Conservation (phyloP, 2,329 filamentous ascomycete genomes). For the Xylariomycetidae sp. region DNA sequence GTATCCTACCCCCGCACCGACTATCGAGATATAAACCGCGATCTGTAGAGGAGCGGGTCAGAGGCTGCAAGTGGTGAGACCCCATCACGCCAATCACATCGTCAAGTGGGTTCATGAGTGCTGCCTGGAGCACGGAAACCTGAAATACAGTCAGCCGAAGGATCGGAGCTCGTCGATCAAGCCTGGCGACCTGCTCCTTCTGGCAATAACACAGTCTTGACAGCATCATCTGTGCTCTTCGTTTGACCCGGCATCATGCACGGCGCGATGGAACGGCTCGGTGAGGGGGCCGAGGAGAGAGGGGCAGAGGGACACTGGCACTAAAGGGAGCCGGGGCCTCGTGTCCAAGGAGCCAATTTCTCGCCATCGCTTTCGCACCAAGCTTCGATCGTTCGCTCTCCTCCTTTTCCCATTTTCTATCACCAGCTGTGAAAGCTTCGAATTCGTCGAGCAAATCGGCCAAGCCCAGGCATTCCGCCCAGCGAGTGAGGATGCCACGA, state of each 20-base stretch:
- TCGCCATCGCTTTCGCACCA: no score
- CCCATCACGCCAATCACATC: not conserved
- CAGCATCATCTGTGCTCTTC: not conserved
- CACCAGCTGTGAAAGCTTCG: no score
- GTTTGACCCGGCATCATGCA: not conserved
- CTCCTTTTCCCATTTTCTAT: no score
- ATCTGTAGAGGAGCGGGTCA: not conserved
- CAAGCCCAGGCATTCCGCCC: no score
- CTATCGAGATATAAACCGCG: no score
- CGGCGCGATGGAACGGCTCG: not conserved
- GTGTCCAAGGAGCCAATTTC: no score
- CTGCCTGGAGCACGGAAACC: not conserved
- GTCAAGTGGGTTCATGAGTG: not conserved
- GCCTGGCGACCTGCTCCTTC: not conserved
- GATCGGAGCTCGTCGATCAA: not conserved
- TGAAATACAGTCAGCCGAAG: not conserved
- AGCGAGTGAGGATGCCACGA: not conserved
- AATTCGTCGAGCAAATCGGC: no score
- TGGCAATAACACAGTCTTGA: not conserved
- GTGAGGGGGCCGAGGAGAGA: not conserved
- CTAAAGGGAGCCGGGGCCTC: no score
- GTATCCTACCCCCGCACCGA: no score
- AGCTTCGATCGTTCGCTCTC: no score
- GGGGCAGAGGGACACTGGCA: not conserved
- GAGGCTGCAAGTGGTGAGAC: not conserved